phyloP scores from a whole-genome alignment of 2,329 filamentous ascomycete species.

The Ceratocystiopsis brevicomis region DNA sequence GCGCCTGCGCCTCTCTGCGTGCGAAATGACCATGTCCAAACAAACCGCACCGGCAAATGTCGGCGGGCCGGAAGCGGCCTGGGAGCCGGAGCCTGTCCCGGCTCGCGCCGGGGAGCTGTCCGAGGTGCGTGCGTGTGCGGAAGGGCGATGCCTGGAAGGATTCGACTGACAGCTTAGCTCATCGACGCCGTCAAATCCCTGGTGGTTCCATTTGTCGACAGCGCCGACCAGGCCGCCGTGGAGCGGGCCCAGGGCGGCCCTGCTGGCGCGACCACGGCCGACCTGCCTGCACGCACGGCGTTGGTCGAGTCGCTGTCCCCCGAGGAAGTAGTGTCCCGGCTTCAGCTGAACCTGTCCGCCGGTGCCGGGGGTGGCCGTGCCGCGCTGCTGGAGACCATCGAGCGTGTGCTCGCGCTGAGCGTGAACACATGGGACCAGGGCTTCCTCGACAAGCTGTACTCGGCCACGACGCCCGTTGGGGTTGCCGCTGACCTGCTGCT shows the following conservation, averaged over 20 bases:
- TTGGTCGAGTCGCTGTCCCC: conserved; percentile 46
- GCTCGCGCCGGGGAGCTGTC: conserved; percentile 15
- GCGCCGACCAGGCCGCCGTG: conserved; percentile 44
- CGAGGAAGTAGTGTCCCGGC: conserved; percentile 32
- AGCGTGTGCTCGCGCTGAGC: conserved; percentile 59
- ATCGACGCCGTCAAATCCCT: conserved; percentile 47
- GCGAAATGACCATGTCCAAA: too few relatives aligned
- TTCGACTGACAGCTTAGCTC: conserved; percentile 27
- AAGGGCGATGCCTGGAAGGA: too few relatives aligned
- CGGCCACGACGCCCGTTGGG: conserved; percentile 72
- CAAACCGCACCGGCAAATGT: too few relatives aligned
- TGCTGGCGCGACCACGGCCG: conserved; percentile 18
- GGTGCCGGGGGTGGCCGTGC: conserved; percentile 43
- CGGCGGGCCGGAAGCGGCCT: too few relatives aligned
- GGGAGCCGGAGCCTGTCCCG: too few relatives aligned
- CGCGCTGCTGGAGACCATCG: conserved; percentile 53
- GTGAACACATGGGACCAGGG: conserved; percentile 99
- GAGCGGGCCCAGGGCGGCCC: conserved; percentile 34
- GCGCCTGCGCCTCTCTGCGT: too few relatives aligned
- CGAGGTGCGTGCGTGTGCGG: conserved; percentile 11
- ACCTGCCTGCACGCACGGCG: conserved; percentile 29
- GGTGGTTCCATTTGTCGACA: conserved; percentile 50
- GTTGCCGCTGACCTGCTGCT: conserved; percentile 72
- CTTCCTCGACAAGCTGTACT: conserved; percentile 88
- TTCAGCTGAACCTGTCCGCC: conserved; percentile 39